Evolutionary conservation across 148 eudicot genomes (phyloP).

Genomic region (Hydrangea macrophylla): DNA sequence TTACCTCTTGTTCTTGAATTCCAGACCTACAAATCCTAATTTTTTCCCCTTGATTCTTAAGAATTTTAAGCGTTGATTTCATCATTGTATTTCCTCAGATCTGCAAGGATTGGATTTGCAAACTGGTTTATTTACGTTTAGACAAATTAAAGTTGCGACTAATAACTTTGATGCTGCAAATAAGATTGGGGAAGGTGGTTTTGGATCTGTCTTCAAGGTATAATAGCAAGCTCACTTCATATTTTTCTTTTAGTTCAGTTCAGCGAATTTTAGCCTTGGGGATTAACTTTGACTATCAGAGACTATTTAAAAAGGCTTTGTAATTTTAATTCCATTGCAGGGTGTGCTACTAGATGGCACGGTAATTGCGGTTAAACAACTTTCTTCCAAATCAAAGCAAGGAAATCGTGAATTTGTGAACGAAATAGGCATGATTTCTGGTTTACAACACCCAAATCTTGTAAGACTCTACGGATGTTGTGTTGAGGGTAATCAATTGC

Average conservation of each 20-base stretch:
- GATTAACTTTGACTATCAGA: background rate
- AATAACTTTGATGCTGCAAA: slow-evolving; percentile 3
- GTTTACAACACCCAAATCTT: slow-evolving; percentile 9
- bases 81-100: too few species aligned
- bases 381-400: background rate
- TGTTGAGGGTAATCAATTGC: slow-evolving; percentile 15
- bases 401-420: slow-evolving; percentile 1
- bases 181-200: background rate
- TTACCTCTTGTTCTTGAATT: too few species aligned
- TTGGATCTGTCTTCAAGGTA: too few species aligned
- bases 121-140: slow-evolving; percentile 1
- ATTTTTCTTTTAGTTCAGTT: background rate
- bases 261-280: background rate
- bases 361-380: background rate
- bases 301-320: too few species aligned
- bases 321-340: background rate
- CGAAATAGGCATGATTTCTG: background rate
- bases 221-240: background rate
- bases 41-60: too few species aligned
- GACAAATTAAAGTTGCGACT: slow-evolving; percentile 3
- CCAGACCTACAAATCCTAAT: too few species aligned
- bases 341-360: background rate
- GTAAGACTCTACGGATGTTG: slow-evolving; percentile 18
- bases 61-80: too few species aligned
- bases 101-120: slow-evolving; percentile 1